phyloP scores from a whole-genome alignment of 2,329 filamentous ascomycete species.

The Mycogone perniciosa region DNA sequence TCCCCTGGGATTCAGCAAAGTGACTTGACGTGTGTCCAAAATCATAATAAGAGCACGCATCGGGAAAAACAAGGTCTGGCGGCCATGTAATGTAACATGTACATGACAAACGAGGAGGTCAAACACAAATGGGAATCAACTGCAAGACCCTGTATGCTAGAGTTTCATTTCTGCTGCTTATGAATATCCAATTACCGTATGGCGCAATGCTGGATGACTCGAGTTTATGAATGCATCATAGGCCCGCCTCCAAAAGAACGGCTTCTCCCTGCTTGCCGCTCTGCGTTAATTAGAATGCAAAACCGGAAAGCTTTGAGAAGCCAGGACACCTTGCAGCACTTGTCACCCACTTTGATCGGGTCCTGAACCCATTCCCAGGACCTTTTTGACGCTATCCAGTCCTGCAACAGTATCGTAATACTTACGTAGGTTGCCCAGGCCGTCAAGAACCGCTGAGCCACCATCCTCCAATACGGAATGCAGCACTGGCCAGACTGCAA shows the following conservation, averaged over 20 bases:
- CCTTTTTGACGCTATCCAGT: slow-evolving; percentile 19
- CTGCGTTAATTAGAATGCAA: too few species aligned
- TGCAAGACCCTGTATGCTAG: too few species aligned
- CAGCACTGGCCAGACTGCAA: slow-evolving; percentile 51
- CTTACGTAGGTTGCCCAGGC: slow-evolving; percentile 24
- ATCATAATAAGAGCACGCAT: not conserved
- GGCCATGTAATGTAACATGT: not conserved
- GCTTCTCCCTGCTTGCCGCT: too few species aligned
- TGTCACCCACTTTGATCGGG: not conserved
- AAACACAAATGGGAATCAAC: too few species aligned
- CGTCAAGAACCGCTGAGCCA: slow-evolving; percentile 26
- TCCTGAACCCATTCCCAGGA: slow-evolving; percentile 14
- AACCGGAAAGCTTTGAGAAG: too few species aligned
- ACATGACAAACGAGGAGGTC: not conserved
- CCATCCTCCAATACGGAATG: slow-evolving; percentile 36
- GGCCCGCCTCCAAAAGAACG: too few species aligned
- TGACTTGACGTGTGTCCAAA: slow-evolving; percentile 9
- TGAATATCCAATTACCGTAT: too few species aligned
- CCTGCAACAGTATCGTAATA: slow-evolving; percentile 32
- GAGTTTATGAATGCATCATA: too few species aligned
- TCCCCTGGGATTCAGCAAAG: slow-evolving; percentile 55
- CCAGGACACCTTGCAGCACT: too few species aligned
- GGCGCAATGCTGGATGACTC: too few species aligned
- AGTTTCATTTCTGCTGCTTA: too few species aligned
- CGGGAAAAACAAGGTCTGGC: not conserved